A percentile compares a stretch with the other conserved stretches of the same genome.
phyloP scores from a whole-genome alignment of 805 yeast species.

The Yarrowia yakushimensis region DNA sequence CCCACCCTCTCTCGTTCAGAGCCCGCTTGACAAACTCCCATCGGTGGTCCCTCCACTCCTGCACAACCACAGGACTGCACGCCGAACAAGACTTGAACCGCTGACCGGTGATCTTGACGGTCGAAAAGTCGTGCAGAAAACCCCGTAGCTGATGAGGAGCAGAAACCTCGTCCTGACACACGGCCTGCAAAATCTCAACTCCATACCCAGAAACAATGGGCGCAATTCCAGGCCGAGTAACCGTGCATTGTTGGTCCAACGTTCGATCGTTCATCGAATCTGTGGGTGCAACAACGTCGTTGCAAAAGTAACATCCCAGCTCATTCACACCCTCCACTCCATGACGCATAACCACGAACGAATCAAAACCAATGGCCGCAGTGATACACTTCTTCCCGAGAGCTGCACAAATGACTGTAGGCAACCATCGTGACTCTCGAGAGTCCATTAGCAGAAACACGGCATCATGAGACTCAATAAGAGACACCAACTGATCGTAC shows the following conservation, averaged over 20 bases:
- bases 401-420: constrained; percentile 73
- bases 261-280: constrained; percentile 86
- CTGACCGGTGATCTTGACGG: constrained; percentile 63
- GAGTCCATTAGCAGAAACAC: constrained; percentile 86
- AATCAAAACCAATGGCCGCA: constrained; percentile 93
- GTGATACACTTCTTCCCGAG: constrained; percentile 73
- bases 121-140: constrained; percentile 62
- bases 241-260: constrained; percentile 97
- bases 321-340: constrained; percentile 47
- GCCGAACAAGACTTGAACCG: constrained; percentile 81
- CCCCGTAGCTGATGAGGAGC: constrained; percentile 90
- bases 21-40: constrained; percentile 83
- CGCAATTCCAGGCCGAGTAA: constrained; percentile 95
- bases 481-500: constrained; percentile 49
- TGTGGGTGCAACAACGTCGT: constrained; percentile 90
- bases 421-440: constrained; percentile 96
- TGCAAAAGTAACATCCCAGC: constrained; percentile 93
- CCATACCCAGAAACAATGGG: constrained; percentile 53
- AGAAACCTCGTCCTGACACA: constrained; percentile 31
- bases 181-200: constrained; percentile 30
- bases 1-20: constrained; percentile 57
- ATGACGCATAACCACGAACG: constrained; percentile 91
- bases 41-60: constrained; percentile 49
- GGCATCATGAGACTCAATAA: constrained; percentile 69
- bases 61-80: constrained; percentile 63